Evolutionary conservation across 768 basidiomycete species (phyloP).

Genomic region (Hydnomerulius pinastri): DNA sequence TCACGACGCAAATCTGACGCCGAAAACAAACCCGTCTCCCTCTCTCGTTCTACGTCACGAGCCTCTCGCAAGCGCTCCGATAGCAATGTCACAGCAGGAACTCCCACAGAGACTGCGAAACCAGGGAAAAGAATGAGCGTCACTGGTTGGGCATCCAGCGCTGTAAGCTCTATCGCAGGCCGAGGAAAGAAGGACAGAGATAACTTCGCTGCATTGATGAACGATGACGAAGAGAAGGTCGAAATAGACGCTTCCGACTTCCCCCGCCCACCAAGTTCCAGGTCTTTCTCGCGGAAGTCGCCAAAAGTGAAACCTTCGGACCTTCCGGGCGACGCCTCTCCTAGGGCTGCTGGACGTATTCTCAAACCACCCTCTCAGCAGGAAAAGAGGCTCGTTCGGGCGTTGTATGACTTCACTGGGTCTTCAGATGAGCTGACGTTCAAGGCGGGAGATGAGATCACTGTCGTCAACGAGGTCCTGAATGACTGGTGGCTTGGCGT

Average conservation of each 20-base stretch:
- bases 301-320: conserved; percentile 28
- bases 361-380: conserved; percentile 52
- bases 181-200: conserved; percentile 60
- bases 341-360: conserved; percentile 38
- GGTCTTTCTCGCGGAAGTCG: conserved; percentile 31
- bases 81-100: conserved; percentile 47
- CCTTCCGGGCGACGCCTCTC: conserved; percentile 29
- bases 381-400: conserved; percentile 60
- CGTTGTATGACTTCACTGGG: conserved; percentile 73
- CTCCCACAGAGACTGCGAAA: conserved; percentile 39
- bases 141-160: conserved; percentile 62
- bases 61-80: conserved; percentile 66
- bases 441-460: conserved; percentile 71
- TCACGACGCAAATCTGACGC: conserved; percentile 45
- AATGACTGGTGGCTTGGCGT: conserved; percentile 94
- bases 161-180: conserved; percentile 61
- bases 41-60: conserved; percentile 59
- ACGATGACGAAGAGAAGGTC: conserved; percentile 40
- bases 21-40: conserved; percentile 43
- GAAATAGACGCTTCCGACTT: conserved; percentile 22
- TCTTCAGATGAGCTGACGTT: conserved; percentile 80
- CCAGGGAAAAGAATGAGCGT: conserved; percentile 40
- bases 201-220: conserved; percentile 57
- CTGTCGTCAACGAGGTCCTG: conserved; percentile 76
- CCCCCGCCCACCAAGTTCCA: conserved; percentile 39